These are phyloP conservation scores for Eragrostis tef DNA, from an alignment of 202 grass and related monocot species.

Conservation along the genomic window DNA sequence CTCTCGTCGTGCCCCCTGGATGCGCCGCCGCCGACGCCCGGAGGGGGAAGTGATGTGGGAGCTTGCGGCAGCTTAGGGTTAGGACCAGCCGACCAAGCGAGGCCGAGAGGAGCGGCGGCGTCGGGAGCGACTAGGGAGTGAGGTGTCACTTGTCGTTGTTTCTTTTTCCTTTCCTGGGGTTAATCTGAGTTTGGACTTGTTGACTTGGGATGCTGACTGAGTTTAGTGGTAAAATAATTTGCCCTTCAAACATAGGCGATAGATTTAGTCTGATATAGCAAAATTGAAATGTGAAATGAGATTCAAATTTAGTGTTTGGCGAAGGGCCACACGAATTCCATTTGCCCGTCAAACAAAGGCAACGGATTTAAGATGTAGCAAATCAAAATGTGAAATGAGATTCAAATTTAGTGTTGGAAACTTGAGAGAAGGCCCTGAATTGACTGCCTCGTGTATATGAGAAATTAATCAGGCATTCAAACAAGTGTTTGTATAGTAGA, in stretches of 20 bases:
- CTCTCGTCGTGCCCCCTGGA: not conserved
- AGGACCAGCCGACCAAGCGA: slow-evolving; percentile 11
- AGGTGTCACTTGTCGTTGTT: not conserved
- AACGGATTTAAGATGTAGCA: too few relatives aligned
- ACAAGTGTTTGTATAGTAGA: too few relatives aligned
- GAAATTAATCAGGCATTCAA: too few relatives aligned
- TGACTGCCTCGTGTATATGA: too few relatives aligned
- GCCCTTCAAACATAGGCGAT: not conserved
- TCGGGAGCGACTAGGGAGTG: not conserved
- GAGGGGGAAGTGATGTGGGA: not conserved
- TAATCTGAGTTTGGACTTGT: not conserved
- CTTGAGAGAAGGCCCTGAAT: too few relatives aligned
- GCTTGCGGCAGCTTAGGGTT: slow-evolving; percentile 29
- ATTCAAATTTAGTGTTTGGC: not conserved
- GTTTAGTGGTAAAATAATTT: not conserved
- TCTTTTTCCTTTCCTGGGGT: not conserved
- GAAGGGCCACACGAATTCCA: not conserved
- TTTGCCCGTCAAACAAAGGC: not conserved
- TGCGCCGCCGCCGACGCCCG: not conserved
- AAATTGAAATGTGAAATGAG: not conserved
- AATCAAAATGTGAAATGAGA: too few relatives aligned
- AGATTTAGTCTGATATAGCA: not conserved
- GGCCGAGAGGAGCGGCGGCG: slow-evolving; percentile 9
- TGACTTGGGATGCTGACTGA: not conserved
- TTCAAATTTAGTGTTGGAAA: too few relatives aligned